These are phyloP conservation scores for Creolimax fragrantissima DNA, from an alignment of 78 protist species.

Conservation along the genomic window DNA sequence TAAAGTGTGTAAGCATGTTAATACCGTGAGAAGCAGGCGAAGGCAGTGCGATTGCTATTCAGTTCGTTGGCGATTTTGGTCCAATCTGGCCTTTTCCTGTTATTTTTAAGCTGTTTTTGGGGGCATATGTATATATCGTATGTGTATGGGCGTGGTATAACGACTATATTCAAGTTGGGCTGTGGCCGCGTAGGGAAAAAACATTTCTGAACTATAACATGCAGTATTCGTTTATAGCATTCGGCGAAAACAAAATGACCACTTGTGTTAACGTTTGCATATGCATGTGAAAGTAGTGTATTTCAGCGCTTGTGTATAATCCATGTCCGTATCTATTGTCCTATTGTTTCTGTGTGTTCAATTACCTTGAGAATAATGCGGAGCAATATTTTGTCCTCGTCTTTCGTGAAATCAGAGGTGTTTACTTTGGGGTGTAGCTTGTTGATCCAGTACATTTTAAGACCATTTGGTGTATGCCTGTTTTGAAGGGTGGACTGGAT, in stretches of 20 bases:
- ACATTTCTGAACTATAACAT: background rate
- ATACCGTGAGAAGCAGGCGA: background rate
- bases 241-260: too few species aligned
- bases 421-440: background rate
- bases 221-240: too few species aligned
- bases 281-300: background rate
- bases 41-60: background rate
- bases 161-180: background rate
- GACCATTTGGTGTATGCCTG: background rate
- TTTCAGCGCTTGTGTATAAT: background rate
- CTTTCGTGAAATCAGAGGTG: background rate
- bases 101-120: background rate
- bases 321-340: too few species aligned
- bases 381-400: background rate
- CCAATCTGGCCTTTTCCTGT: background rate
- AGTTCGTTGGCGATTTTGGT: background rate
- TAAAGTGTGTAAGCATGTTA: background rate
- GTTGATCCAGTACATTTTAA: background rate
- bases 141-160: background rate
- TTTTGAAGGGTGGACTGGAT: background rate
- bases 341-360: too few species aligned
- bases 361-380: background rate
- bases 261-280: background rate
- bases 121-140: too few species aligned
- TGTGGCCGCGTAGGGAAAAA: background rate